Conservation (phyloP, 2,329 filamentous ascomycete species). For the Simplicillium sp. region DNA sequence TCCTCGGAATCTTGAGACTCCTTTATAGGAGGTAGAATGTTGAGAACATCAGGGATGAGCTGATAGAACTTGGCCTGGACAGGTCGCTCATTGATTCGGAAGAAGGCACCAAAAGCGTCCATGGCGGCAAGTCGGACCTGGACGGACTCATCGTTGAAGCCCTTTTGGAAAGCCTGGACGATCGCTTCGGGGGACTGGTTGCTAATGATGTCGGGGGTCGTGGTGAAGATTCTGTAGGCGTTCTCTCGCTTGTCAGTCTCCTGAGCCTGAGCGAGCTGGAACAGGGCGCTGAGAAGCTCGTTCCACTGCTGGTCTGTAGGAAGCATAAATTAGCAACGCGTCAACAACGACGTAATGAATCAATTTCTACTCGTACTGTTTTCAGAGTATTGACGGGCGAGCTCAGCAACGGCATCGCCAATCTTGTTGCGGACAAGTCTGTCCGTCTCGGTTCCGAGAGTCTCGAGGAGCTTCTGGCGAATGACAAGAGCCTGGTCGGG, state of each 20-base stretch:
- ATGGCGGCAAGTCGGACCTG: conserved; percentile 87
- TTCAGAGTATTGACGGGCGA: conserved; percentile 90
- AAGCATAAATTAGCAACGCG: conserved; percentile 10
- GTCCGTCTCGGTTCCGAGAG: conserved; percentile 62
- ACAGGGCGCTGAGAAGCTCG: conserved; percentile 76
- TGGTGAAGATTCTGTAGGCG: conserved; percentile 90
- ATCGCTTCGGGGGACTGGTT: conserved; percentile 92
- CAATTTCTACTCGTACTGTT: conserved; percentile 52
- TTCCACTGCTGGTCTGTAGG: conserved; percentile 71
- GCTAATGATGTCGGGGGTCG: conserved; percentile 91
- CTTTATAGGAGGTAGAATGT: conserved; percentile 89
- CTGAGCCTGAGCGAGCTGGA: conserved; percentile 79
- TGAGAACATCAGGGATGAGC: conserved; percentile 83
- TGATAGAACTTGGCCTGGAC: conserved; percentile 78
- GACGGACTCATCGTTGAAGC: conserved; percentile 82
- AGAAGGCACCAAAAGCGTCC: conserved; percentile 95
- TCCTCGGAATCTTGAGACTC: conserved; percentile 84
- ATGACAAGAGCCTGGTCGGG: conserved; percentile 68
- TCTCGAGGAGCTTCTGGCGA: conserved; percentile 73
- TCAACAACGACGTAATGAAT: background rate
- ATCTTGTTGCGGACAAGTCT: conserved; percentile 83
- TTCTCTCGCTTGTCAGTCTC: conserved; percentile 82
- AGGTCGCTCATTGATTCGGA: conserved; percentile 83
- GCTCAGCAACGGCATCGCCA: conserved; percentile 92
- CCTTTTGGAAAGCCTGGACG: conserved; percentile 76